phyloP scores from a whole-genome alignment of 148 eudicot genomes.

The Nepenthes mirabilis region DNA sequence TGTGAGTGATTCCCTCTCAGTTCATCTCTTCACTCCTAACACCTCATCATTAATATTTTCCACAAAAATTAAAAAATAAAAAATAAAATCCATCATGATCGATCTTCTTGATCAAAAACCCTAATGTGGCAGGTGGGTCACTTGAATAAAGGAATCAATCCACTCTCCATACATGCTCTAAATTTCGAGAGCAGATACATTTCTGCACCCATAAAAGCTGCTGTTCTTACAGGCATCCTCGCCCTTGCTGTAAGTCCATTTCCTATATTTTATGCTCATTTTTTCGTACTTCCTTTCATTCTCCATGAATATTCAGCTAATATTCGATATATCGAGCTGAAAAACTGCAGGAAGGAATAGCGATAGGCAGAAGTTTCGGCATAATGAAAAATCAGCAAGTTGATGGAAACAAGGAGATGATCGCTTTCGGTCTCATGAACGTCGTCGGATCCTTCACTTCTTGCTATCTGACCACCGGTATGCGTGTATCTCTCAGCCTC shows the following conservation, averaged over 20 bases:
- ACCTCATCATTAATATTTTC: neutral
- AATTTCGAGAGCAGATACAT: conserved; percentile 50
- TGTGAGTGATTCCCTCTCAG: conserved; percentile 31
- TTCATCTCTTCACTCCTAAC: neutral
- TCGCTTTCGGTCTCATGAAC: conserved; percentile 93
- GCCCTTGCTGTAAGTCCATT: conserved; percentile 67
- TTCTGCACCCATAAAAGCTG: conserved; percentile 53
- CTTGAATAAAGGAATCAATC: conserved; percentile 71
- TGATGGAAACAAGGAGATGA: conserved; percentile 97
- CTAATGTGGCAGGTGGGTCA: conserved; percentile 44
- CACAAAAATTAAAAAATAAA: too few relatives aligned
- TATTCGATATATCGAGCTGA: neutral
- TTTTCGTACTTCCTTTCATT: neutral
- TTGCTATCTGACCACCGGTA: conserved; percentile 90
- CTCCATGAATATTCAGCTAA: neutral
- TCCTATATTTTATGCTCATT: neutral
- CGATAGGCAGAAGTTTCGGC: conserved; percentile 89
- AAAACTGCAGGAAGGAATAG: conserved; percentile 71
- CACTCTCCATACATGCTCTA: conserved; percentile 31
- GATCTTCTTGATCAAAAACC: neutral
- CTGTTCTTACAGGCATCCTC: conserved; percentile 52
- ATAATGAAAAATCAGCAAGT: conserved; percentile 49
- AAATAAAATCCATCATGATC: too few relatives aligned
- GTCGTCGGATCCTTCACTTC: conserved; percentile 81
- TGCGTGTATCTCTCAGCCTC: neutral